Evolutionary conservation across 345 rosid genomes (phyloP).

Genomic region (Acer saccharum): DNA sequence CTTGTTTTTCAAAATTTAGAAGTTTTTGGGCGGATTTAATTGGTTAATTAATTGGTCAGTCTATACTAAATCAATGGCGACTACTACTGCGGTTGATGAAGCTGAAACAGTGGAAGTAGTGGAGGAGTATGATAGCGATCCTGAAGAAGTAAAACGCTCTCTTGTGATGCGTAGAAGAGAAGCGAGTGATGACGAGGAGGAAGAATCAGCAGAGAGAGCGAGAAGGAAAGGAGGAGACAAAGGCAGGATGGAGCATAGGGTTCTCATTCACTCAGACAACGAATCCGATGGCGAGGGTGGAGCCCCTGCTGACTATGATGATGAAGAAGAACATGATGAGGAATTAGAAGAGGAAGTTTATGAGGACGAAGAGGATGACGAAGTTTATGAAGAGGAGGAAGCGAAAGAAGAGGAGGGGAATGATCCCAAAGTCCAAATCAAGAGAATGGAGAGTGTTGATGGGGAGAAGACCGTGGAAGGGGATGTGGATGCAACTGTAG

Average conservation of each 20-base stretch:
- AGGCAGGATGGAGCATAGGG: conserved; percentile 39
- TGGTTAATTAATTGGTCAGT: not conserved
- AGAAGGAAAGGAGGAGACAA: conserved; percentile 30
- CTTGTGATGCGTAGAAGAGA: conserved; percentile 70
- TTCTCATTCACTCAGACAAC: conserved; percentile 49
- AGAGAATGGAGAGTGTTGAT: conserved; percentile 27
- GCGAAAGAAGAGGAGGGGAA: conserved; percentile 28
- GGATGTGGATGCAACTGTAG: conserved; percentile 20
- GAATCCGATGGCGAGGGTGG: conserved; percentile 73
- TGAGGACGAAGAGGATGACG: conserved; percentile 47
- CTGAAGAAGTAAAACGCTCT: conserved; percentile 73
- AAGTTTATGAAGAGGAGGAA: conserved; percentile 44
- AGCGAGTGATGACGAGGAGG: conserved; percentile 95
- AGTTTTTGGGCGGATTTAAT: not conserved
- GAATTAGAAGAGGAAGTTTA: conserved; percentile 37
- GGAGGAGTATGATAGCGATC: conserved; percentile 87
- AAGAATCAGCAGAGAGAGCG: not conserved
- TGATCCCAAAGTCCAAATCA: conserved; percentile 23
- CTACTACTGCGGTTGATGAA: not conserved
- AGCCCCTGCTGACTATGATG: conserved; percentile 63
- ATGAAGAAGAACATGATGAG: conserved; percentile 34
- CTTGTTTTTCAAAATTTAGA: not conserved
- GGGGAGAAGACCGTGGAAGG: conserved; percentile 33
- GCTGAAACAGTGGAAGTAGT: conserved; percentile 38
- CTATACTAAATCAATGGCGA: conserved; percentile 1